These are phyloP conservation scores for Pseudisothecium myosuroides DNA, from an alignment of 225 moss, liverwort and hornwort species.

Conservation along the genomic window DNA sequence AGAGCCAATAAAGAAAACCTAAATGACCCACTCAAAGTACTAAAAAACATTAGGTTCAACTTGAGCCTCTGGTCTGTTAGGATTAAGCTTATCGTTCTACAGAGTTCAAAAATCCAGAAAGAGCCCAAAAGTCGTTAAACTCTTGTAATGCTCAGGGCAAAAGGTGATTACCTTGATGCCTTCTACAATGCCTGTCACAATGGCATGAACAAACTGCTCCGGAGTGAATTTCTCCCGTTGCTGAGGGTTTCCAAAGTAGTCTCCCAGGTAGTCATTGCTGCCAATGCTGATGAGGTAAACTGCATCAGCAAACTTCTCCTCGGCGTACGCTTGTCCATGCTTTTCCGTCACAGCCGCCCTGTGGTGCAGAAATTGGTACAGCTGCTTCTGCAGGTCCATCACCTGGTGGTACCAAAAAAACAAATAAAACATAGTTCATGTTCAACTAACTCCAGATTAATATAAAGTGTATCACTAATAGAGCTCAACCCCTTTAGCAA, in stretches of 20 bases:
- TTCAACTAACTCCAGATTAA: background rate
- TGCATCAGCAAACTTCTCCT: constrained; percentile 48
- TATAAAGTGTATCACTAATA: no score
- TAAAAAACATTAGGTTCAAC: background rate
- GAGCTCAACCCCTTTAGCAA: background rate
- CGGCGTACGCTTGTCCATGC: constrained; percentile 35
- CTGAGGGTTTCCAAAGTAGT: constrained; percentile 42
- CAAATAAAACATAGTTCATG: background rate
- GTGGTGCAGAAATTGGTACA: constrained; percentile 53
- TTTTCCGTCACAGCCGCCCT: constrained; percentile 19
- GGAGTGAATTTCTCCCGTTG: constrained; percentile 49
- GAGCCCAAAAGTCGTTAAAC: background rate
- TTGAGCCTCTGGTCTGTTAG: background rate
- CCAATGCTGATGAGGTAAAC: constrained; percentile 62
- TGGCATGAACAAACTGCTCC: constrained; percentile 48
- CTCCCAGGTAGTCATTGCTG: constrained; percentile 72
- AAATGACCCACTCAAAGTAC: background rate
- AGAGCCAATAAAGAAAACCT: background rate
- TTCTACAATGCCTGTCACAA: constrained; percentile 41
- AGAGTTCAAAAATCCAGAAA: background rate
- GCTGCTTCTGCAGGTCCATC: constrained; percentile 34
- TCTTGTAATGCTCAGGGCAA: background rate
- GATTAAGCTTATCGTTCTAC: background rate
- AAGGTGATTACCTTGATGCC: constrained; percentile 41
- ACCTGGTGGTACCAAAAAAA: background rate